Evolutionary conservation across 1,139 yeast genomes (phyloP), one percentile per base, ranked within the genome.

Genomic region (Sugiyamaella neomexicana): DNA sequence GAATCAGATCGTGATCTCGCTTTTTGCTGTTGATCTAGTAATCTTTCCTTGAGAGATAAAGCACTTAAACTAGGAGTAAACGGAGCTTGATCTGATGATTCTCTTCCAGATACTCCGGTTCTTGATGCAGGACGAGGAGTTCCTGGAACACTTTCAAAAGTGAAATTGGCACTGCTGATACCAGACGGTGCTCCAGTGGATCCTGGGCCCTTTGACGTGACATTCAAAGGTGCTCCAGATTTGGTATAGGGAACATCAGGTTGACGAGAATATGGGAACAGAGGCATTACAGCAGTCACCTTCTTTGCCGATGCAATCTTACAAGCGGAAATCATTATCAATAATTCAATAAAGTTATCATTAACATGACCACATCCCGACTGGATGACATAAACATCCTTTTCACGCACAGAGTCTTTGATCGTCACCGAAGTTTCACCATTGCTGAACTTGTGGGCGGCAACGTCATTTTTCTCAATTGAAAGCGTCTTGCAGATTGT

Each of bases 221-320:
- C 69, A 34, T 76, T 70, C 48, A 77, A 66, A 37, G 89, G 88
- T 1, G 93, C 88, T 20, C 86, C 86, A 49, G 75, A 74, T 63
- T 79, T 80, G 44, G 88, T 82, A 66, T 86, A 88, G n/a, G 97
- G 97, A 42, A 89, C 84, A 71, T 91, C 98, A 1, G 97, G 96
- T 72, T 95, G 99, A 67, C 99, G 79, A 1, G 97, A 88, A 70
- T 95, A 95, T 20, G 98, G 97, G 70, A 95, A 93, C 59, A 89
- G 77, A 5, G 99, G 99, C 71, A 93, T 76, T 37, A 95, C 97
- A 0, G 96, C 98, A 1, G 97, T 91, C 42, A 91, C 96, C 61
- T 95, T 80, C 58, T 82, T 85, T 12, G 99, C 98, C 62, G 96
- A 86, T 2, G 99, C 97, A 31, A 95, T 87, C 68, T 93, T 93